Conservation (phyloP, 1,139 yeast genomes). For the Magnusiomyces suaveolens region DNA sequence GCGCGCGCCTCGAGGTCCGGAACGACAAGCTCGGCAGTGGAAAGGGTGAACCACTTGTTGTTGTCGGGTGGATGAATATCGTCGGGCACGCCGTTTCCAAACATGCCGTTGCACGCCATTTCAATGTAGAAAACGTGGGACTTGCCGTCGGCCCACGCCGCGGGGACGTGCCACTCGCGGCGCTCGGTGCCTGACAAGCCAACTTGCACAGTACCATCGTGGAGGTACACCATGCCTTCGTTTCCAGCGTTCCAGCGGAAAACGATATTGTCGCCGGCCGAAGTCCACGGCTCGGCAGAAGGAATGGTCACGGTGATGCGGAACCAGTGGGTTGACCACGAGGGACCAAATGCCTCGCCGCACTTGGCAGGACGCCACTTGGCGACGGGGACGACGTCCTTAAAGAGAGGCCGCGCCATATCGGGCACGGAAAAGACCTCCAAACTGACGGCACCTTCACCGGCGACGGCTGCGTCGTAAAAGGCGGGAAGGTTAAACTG, state of each 20-base stretch:
- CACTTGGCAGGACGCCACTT: constrained; percentile 53
- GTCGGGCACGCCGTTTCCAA: constrained; percentile 61
- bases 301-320: constrained; percentile 57
- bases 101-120: constrained; percentile 91
- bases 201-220: constrained; percentile 59
- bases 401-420: constrained; percentile 61
- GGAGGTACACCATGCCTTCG: constrained; percentile 71
- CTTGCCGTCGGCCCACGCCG: constrained; percentile 38
- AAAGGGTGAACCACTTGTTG: constrained; percentile 58
- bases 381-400: constrained; percentile 56
- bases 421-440: constrained; percentile 60
- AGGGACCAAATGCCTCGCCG: constrained; percentile 83
- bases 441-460: constrained; percentile 38
- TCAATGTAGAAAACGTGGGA: constrained; percentile 63
- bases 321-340: constrained; percentile 97
- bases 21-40: constrained; percentile 65
- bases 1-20: constrained; percentile 77
- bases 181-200: constrained; percentile 86
- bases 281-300: constrained; percentile 30
- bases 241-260: constrained; percentile 82
- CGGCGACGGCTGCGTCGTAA: constrained; percentile 50
- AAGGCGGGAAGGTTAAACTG: constrained; percentile 72
- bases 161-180: constrained; percentile 65
- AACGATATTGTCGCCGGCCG: constrained; percentile 34
- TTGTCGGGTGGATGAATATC: constrained; percentile 57